Conservation (phyloP, 129 eudicot species). For the Escallonia herrerae region DNA sequence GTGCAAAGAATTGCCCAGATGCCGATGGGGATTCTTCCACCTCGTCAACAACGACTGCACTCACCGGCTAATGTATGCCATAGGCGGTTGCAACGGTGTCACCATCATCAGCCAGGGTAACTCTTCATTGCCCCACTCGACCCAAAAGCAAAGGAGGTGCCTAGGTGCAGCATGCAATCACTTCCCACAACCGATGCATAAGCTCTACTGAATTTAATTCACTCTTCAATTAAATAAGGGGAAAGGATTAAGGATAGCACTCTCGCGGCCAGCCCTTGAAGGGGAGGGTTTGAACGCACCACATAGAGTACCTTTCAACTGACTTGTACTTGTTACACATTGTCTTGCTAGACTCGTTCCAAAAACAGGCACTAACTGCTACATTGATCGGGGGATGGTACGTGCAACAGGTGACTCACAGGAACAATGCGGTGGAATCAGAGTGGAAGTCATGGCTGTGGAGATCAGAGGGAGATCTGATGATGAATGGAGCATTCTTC, state of each 20-base stretch:
- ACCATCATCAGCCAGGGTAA: slow-evolving; percentile 39
- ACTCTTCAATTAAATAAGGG: too few relatives aligned
- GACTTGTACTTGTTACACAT: too few relatives aligned
- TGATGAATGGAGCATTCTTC: slow-evolving; percentile 34
- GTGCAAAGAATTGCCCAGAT: slow-evolving; percentile 36
- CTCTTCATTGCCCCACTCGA: slow-evolving; percentile 27
- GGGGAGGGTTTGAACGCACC: too few relatives aligned
- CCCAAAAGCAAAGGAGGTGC: slow-evolving; percentile 5
- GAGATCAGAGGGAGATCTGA: slow-evolving; percentile 36
- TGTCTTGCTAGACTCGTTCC: too few relatives aligned
- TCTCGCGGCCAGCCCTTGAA: too few relatives aligned
- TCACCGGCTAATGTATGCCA: slow-evolving; percentile 34
- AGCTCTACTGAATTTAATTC: too few relatives aligned
- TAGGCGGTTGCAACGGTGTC: slow-evolving; percentile 27
- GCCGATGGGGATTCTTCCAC: slow-evolving; percentile 27
- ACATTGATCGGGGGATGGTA: neutral
- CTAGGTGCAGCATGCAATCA: too few relatives aligned
- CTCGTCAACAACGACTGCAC: slow-evolving; percentile 36
- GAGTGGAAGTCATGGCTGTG: slow-evolving; percentile 36
- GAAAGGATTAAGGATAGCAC: too few relatives aligned
- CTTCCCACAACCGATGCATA: too few relatives aligned
- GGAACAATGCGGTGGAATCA: slow-evolving; percentile 4
- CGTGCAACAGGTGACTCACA: slow-evolving; percentile 3
- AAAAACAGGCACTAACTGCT: too few relatives aligned
- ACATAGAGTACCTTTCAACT: too few relatives aligned